Evolutionary conservation across 228 moss, liverwort and hornwort species (phyloP).

Genomic region (Sphagnum fallax): DNA sequence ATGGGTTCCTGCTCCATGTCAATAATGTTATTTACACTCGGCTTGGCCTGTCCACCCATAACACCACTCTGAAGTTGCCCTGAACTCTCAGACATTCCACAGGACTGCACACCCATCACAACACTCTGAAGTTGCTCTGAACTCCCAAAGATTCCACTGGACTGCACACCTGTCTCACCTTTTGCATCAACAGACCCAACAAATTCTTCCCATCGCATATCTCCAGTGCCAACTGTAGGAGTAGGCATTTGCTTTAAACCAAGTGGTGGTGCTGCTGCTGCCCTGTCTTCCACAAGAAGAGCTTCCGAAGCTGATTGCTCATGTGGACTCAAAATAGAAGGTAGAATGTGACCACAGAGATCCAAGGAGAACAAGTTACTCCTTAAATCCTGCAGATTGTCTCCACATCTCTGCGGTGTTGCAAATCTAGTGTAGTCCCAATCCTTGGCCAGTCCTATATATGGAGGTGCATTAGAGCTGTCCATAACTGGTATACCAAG

Average conservation of each 20-base stretch:
- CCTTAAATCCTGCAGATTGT: conserved; percentile 30
- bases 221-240: conserved; percentile 6
- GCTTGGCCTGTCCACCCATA: conserved; percentile 32
- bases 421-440: conserved; percentile 19
- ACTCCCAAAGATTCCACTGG: not conserved
- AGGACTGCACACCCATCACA: too few relatives aligned
- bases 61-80: conserved; percentile 17
- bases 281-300: conserved; percentile 37
- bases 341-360: conserved; percentile 4
- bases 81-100: conserved; percentile 13
- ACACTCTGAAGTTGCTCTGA: conserved; percentile 34
- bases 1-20: conserved; percentile 27
- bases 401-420: conserved; percentile 30
- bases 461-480: conserved; percentile 20
- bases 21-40: conserved; percentile 41
- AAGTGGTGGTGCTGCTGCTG: conserved; percentile 8
- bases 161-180: too few relatives aligned
- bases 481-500: conserved; percentile 40
- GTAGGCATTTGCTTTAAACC: conserved; percentile 29
- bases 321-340: conserved; percentile 15
- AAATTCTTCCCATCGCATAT: too few relatives aligned
- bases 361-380: conserved; percentile 17
- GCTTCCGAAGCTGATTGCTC: conserved; percentile 8
- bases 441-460: conserved; percentile 25
- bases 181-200: too few relatives aligned